Evolutionary conservation across 768 basidiomycete genomes (phyloP), one percentile per base, ranked within the genome.

Genomic region (Suillus hirtellus): DNA sequence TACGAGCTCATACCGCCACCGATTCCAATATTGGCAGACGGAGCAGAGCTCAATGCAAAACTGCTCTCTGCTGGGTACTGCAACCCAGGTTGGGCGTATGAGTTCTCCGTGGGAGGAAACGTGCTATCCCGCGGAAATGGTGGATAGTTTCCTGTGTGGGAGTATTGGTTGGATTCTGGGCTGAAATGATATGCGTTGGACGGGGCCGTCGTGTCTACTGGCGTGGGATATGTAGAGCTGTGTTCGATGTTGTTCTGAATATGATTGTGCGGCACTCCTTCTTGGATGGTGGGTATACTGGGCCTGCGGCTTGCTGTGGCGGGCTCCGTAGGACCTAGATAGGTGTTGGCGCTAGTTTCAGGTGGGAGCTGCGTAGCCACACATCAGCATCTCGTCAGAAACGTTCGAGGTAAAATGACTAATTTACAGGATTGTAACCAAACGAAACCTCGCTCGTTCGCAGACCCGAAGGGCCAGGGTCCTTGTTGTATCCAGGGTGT

Each of bases 381-480:
- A 59, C n/a, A 17, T 58, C 27, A 58, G 24, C 24, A 42, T 17
- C 40, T 31, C 6, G 17, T 43, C 56, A 58, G 27, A 40, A 40
- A 61, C 17, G 10, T 12, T 17, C n/a, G 19, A 55, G 34, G 11
- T 53, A 53, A 35, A 35, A 35, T 10, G 27, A 11, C 15, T 38
- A 61, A 34, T 14, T 14, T 64, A 75, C 74, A 58, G 66, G 31
- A 47, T 69, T 24, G 44, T 67, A 75, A 3, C 73, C 74, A 50
- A 72, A 76, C 27, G 74, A 59, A 9, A 63, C 19, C 2, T 73
- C 73, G 42, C 63, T 69, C 24, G 60, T 59, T 42, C 70, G 75
- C 44, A 75, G 40, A 2, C 55, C 63, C 6, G 72, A 69, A 17
- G 72, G 67, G 17, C 40, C 34, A 5, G 67, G 42, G 10, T 76